Base-by-base conservation (phyloP, 2,329 filamentous ascomycete genomes). In the Arachnomyces sp. region DNA sequence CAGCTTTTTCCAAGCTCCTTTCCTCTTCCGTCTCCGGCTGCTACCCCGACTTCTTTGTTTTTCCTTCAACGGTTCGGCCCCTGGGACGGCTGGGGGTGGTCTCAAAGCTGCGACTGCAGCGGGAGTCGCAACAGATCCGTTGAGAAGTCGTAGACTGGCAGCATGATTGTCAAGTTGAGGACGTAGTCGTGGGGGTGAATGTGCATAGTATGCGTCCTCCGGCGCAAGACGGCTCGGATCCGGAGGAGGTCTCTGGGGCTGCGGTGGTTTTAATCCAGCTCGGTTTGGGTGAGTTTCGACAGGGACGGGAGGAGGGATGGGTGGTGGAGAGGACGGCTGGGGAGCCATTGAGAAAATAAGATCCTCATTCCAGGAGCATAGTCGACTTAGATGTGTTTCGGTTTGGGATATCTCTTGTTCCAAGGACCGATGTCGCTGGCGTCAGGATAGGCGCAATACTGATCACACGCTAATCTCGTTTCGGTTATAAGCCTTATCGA, bases 1-100 rank as follows among this genome's bases (percentile, higher is more conserved):
- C 49, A 98, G 67, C 69, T 96, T 96, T 73, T 93, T 94, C 86
- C 90, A 96, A 8, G 78, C 78, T 37, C 79, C 77, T 56, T 82
- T 86, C 49, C 82, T 73, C 53, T 79, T 73, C 34, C 84, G 74
- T 50, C 81, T 85, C 36, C 78, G 69, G 49, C 78, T 84, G 13
- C 79, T 72, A 31, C 74, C 74, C 41, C 75, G 67, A 34, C 71
- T 56, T 49, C 72, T 71, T 21, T 73, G 67, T 42, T 68, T 50
- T 68, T 71, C 51, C 54, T 64, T 60, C 34, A 44, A 36, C 15
- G 55, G 45, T 38, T 60, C 58, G 18, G 53, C 50, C n/a, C 58
- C 59, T 15, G 61, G 60, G 11, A 64, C 60, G 16, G 62, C 63
- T 29, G 60, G 62, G 36, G 58, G 62, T 28, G 64, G 58, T 44